Evolutionary conservation across 1,284 basidiomycete genomes (phyloP).

Genomic region (Puccinia novopanici): DNA sequence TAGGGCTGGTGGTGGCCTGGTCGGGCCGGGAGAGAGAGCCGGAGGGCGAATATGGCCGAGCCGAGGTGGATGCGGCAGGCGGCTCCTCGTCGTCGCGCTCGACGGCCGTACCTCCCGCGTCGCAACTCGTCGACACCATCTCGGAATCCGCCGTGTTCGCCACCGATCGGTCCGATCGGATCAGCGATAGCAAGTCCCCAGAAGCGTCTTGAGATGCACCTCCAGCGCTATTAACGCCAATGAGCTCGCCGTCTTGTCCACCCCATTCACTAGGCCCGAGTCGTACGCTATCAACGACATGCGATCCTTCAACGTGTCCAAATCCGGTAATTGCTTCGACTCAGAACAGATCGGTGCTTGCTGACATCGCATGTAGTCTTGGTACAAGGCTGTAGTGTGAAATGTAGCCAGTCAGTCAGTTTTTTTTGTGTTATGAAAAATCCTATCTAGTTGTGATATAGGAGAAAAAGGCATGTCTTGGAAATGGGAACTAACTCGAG

Average conservation of each 20-base stretch:
- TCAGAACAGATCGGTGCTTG: constrained; percentile 58
- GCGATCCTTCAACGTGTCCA: constrained; percentile 59
- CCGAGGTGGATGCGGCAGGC: neutral
- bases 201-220: constrained; percentile 52
- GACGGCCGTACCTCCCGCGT: neutral
- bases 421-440: too few relatives aligned
- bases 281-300: constrained; percentile 61
- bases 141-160: neutral
- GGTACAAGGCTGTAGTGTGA: constrained; percentile 34
- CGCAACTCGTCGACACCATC: neutral
- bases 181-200: constrained; percentile 36
- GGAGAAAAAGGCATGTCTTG: neutral
- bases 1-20: constrained; percentile 7
- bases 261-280: constrained; percentile 58
- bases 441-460: too few relatives aligned
- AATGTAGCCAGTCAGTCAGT: too few relatives aligned
- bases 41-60: neutral
- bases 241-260: constrained; percentile 58
- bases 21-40: neutral
- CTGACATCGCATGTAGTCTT: constrained; percentile 51
- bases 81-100: neutral
- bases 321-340: constrained; percentile 59
- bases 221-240: constrained; percentile 58
- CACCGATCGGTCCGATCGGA: constrained; percentile 34
- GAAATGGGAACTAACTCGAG: constrained; percentile 23